Base-by-base conservation (phyloP, 1,284 basidiomycete species). In the Boletus semigastroideus region DNA sequence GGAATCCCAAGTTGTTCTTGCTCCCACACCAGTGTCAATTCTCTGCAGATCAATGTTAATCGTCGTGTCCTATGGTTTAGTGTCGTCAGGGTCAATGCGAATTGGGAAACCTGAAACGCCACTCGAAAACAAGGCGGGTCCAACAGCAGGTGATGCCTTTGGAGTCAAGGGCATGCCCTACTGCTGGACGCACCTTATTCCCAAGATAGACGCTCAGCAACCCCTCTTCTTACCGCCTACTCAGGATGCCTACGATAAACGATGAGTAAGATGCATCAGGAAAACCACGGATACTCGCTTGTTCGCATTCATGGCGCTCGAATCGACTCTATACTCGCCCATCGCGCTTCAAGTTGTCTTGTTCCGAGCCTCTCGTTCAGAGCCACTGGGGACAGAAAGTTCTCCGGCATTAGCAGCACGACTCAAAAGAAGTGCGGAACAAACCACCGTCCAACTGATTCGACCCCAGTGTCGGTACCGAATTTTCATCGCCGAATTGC, bases 161-260 rank as follows among this genome's bases (percentile, higher is more conserved):
- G 51, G 2, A 54, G 4, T 41, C 61, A 58, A 54, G 33, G 54
- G 16, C 39, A 33, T 46, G 43, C 27, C 51, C 48, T 52, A 53
- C 62, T 37, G 44, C 39, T 58, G 62, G 62, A 65, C 64, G 57
- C 54, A 66, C 64, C 64, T 62, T 58, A 40, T 63, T 53, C 38
- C 27, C 45, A 1, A 41, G 7, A 34, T 34, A 14, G 16, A 33
- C 31, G 1, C 31, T 16, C 31, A 33, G 5, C 14, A 33, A 16
- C 12, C 16, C 33, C 14, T 16, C 33, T 34, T 34, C 33, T 34
- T 34, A 34, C 16, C 14, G 16, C 33, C 14, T 8, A 34, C 5
- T n/a, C 33, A 16, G 16, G 8, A 16, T 34, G 16, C 14, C 41
- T 42, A 39, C 6, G 16, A 22, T 22, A 14, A 36, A 16, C 25